Base-by-base conservation (phyloP, 495 filamentous ascomycete species). In the Penicillium egyptiacum region DNA sequence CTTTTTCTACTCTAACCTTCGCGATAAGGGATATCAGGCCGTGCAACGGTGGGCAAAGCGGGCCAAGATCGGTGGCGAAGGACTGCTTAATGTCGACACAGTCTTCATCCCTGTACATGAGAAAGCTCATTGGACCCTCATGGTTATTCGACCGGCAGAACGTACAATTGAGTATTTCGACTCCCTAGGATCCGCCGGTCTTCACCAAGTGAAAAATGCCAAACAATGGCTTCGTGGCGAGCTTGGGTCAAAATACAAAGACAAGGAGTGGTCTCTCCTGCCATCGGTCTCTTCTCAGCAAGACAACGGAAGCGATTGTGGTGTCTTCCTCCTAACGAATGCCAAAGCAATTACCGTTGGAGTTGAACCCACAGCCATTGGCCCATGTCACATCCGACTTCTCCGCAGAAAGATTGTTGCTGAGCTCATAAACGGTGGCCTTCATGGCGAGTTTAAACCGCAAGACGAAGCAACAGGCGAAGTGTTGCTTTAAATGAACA, bases 281-380 rank as follows among this genome's bases (percentile, higher is more conserved):
- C 66, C 70, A 1, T 72, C 76, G 2, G 71, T 75, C 7, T 70
- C 63, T 0, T 83, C 86, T 0, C 66, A 61, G 8, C 91, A 96
- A 60, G 73, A 73, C 46, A 95, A 95, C 61, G 80, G 80, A 1
- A 84, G 74, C 56, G 91, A 96, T 65, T 96, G 91, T 57, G 91
- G 91, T 6, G 87, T 91, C 3, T 95, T 93, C 62, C 79, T 86
- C 5, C 80, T 88, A 19, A 88, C 86, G 1, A 92, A 88, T 33
- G 86, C 86, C 33, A 86, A 89, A 53, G 88, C 86, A 62, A 65
- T 91, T 22, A 78, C 84, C 0, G 63, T 88, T 8, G 86, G 85
- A 0, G 65, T 90, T 11, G 81, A 86, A 53, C 87, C 87, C 0
- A 79, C 74, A 51, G 72, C 76, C 0, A 89, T 88, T 60, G 68